phyloP scores from a whole-genome alignment of 352 stramenopile genomes.

The Sclerospora graminicola region DNA sequence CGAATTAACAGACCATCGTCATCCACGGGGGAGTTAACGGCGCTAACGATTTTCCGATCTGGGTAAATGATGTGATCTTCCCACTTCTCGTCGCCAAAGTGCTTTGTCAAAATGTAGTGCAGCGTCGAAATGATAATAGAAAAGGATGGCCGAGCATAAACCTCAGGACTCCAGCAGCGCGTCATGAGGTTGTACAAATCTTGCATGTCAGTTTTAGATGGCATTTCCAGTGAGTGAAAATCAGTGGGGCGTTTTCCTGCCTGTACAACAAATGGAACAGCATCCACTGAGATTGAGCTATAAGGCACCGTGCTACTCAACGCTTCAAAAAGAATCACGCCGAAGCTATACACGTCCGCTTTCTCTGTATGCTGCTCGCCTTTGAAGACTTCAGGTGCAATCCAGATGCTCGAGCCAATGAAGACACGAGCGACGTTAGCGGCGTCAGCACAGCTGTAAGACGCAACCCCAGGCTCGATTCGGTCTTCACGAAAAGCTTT shows the following conservation, averaged over 20 bases:
- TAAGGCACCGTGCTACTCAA: slow-evolving; percentile 58
- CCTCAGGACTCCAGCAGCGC: slow-evolving; percentile 68
- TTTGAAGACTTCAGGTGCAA: slow-evolving; percentile 66
- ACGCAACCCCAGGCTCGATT: slow-evolving; percentile 84
- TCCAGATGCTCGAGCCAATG: slow-evolving; percentile 79
- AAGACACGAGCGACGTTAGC: slow-evolving; percentile 34
- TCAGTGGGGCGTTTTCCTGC: slow-evolving; percentile 68
- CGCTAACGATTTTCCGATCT: slow-evolving; percentile 61
- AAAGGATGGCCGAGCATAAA: slow-evolving; percentile 66
- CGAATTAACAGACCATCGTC: slow-evolving; percentile 69
- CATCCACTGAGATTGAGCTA: slow-evolving; percentile 69
- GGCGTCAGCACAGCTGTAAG: slow-evolving; percentile 30
- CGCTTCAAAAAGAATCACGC: slow-evolving; percentile 72
- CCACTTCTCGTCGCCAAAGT: slow-evolving; percentile 68
- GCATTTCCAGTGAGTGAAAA: slow-evolving; percentile 50
- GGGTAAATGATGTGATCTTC: slow-evolving; percentile 79
- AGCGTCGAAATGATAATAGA: slow-evolving; percentile 71
- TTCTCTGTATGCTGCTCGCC: slow-evolving; percentile 88
- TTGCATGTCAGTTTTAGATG: slow-evolving; percentile 40
- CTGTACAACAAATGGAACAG: slow-evolving; percentile 73
- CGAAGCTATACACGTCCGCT: slow-evolving; percentile 85
- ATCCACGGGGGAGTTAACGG: slow-evolving; percentile 29
- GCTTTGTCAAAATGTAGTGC: slow-evolving; percentile 51
- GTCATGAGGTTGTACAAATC: slow-evolving; percentile 61
- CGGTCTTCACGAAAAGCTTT: slow-evolving; percentile 69